These are phyloP conservation scores for Earliella scabrosa DNA, from an alignment of 1,284 basidiomycete genomes.

Conservation along the genomic window DNA sequence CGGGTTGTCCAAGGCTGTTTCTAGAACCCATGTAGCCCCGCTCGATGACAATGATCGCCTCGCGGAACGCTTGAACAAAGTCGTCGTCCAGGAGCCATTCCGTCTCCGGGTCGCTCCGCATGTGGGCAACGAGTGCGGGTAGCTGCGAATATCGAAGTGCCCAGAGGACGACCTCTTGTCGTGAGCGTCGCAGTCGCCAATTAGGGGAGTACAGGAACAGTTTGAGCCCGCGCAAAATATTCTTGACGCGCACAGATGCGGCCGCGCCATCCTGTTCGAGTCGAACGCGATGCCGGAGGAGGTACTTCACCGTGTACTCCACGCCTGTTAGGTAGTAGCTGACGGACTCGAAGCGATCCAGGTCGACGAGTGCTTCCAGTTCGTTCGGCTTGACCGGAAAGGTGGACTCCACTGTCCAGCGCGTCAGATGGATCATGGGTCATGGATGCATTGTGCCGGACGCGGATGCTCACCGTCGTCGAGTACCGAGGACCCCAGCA, in stretches of 20 bases:
- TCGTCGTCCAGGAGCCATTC: background rate
- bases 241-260: background rate
- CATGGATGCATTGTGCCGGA: background rate
- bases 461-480: constrained; percentile 8
- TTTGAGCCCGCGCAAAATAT: background rate
- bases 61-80: background rate
- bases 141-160: constrained; percentile 11
- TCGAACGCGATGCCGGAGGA: constrained; percentile 4
- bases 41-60: background rate
- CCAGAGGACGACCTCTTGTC: constrained; percentile 10
- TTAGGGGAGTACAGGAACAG: constrained; percentile 4
- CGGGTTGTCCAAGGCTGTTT: background rate
- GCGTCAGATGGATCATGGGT: no score
- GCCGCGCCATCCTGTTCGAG: background rate
- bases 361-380: constrained; percentile 12
- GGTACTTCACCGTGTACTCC: constrained; percentile 12
- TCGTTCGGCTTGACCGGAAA: constrained; percentile 4
- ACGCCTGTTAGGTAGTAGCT: constrained; percentile 16
- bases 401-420: constrained; percentile 13
- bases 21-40: background rate
- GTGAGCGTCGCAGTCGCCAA: constrained; percentile 2
- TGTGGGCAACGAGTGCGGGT: background rate
- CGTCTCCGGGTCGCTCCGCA: background rate
- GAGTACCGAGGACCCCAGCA: constrained; percentile 3
- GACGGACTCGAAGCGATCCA: constrained; percentile 15